phyloP scores from a whole-genome alignment of 129 eudicot species.

The Centrapalus pauciflorus region DNA sequence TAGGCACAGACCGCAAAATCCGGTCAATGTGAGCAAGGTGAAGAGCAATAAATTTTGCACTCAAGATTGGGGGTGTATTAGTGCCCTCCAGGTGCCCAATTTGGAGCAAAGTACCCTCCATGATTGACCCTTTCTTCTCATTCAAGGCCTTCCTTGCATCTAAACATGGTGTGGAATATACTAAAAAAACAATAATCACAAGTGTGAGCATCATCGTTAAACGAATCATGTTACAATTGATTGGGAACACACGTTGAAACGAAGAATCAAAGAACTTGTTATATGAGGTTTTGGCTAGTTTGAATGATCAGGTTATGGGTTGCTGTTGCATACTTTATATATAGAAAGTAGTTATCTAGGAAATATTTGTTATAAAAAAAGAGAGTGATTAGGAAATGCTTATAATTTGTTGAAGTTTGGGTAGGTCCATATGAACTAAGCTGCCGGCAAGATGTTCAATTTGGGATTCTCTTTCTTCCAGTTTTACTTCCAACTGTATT shows the following conservation, averaged over 20 bases:
- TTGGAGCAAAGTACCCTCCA: slow-evolving; percentile 9
- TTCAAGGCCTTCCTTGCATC: slow-evolving; percentile 42
- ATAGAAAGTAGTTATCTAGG: slow-evolving; percentile 3
- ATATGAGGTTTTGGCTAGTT: slow-evolving; percentile 21
- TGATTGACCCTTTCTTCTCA: slow-evolving; percentile 11
- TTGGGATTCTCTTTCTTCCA: slow-evolving; percentile 1
- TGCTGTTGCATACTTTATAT: slow-evolving; percentile 30
- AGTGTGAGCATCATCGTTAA: neutral
- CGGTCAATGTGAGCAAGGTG: slow-evolving; percentile 30
- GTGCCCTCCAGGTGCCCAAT: slow-evolving; percentile 15
- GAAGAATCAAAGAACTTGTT: slow-evolving; percentile 6
- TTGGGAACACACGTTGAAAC: neutral
- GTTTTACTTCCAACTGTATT: slow-evolving; percentile 2
- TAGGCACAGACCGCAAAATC: slow-evolving; percentile 44
- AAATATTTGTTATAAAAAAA: slow-evolving; percentile 1
- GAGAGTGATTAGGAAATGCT: neutral
- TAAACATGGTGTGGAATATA: slow-evolving; percentile 21
- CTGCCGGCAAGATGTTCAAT: slow-evolving; percentile 34
- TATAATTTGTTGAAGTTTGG: slow-evolving; percentile 35
- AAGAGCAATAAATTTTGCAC: slow-evolving; percentile 26
- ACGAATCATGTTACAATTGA: slow-evolving; percentile 39
- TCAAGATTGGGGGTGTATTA: slow-evolving; percentile 2
- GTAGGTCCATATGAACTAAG: slow-evolving; percentile 45
- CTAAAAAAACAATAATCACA: slow-evolving; percentile 21
- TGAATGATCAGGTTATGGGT: slow-evolving; percentile 4